phyloP scores from a whole-genome alignment of 2,329 filamentous ascomycete genomes.

The Paecilomyces sp. region DNA sequence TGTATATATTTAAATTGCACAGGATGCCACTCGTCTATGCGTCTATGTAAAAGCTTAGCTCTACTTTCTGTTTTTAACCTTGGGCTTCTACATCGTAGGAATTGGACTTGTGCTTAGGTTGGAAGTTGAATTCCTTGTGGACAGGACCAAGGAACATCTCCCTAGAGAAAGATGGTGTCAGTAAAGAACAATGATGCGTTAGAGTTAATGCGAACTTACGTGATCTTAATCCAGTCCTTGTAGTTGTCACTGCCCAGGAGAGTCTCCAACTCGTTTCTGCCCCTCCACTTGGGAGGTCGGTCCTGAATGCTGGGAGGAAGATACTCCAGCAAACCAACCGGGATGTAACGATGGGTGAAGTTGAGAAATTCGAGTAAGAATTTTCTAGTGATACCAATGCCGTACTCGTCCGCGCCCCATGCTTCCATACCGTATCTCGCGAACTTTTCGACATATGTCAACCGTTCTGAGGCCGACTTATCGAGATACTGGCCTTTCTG shows the following conservation, averaged over 20 bases:
- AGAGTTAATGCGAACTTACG: conserved; percentile 49
- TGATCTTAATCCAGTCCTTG: conserved; percentile 98
- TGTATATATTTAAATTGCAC: not conserved
- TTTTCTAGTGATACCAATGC: conserved; percentile 79
- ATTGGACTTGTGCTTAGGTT: conserved; percentile 97
- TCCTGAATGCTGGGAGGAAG: conserved; percentile 86
- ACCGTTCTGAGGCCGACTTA: conserved; percentile 81
- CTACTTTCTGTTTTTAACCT: conserved; percentile 38
- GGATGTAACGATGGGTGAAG: conserved; percentile 87
- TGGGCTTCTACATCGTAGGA: conserved; percentile 77
- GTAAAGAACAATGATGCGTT: conserved; percentile 2
- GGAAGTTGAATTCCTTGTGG: conserved; percentile 84
- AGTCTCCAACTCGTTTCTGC: conserved; percentile 89
- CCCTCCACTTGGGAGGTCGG: conserved; percentile 73
- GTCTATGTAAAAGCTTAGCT: not conserved
- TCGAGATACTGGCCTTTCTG: conserved; percentile 86
- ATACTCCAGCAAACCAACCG: conserved; percentile 78
- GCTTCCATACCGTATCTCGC: conserved; percentile 82
- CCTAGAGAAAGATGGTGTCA: conserved; percentile 40
- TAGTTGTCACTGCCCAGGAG: conserved; percentile 85
- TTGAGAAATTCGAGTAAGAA: conserved; percentile 95
- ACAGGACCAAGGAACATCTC: conserved; percentile 97
- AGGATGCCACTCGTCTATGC: not conserved
- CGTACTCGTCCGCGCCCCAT: conserved; percentile 94
- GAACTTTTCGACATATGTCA: conserved; percentile 82